Evolutionary conservation across 768 basidiomycete species (phyloP), one percentile per base, ranked within the genome.

Genomic region (Thelephora aurantiotincta): DNA sequence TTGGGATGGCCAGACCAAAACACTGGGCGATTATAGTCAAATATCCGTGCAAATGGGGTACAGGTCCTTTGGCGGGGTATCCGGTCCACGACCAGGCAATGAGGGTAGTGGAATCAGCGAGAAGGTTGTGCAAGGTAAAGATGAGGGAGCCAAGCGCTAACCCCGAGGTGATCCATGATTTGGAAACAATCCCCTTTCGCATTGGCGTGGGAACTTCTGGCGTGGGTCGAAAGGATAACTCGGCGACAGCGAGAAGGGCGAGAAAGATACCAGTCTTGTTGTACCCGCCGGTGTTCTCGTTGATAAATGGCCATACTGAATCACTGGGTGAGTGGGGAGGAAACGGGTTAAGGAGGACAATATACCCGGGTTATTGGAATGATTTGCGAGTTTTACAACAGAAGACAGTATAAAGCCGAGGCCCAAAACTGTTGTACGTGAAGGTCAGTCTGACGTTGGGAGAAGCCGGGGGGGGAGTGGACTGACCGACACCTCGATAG

Each of bases 31-130:
- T 56, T 33, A 89, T 66, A 12, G 86, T 86, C 43, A 85, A 59
- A 0, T 74, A 70, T n/a, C 77, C 78, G 55, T 83, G 78, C 4
- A 83, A 60, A 54, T 82, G 76, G 6, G 87, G 80, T 1, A 82
- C 60, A 2, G 89, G 89, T 0, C 89, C 89, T 44, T 65, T 72
- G 33, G 80, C 66, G 18, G 77, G 73, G 52, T 81, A 92, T n/a
- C 89, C 89, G 0, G 86, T 83, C 89, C 89, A 93, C 2, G 84
- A 81, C 83, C 86, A 90, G 16, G 85, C 77, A 49, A 91, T 71
- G 41, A 90, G 71, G 0, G 87, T 86, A 53, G 79, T 81, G 1
- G 82, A 66, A 49, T 93, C 89, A 2, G 79, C 72, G 45, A 89
- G 65, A 37, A 88, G 69, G 42, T 75, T 78, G 55, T 90, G 83